Conservation (phyloP, 2,329 filamentous ascomycete genomes). For the Myotisia sp. region DNA sequence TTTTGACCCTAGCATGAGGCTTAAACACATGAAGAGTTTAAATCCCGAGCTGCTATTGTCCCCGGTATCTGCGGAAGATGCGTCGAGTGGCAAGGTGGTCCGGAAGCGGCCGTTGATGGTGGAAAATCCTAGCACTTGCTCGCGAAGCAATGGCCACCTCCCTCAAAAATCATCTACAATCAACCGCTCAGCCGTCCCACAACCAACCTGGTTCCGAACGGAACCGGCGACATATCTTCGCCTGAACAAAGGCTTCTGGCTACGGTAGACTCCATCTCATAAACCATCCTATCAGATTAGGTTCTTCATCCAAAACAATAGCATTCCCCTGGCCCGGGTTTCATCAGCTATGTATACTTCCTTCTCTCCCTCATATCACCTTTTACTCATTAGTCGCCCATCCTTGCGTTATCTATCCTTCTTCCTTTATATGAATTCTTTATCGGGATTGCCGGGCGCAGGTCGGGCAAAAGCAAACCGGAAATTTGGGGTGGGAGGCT, state of each 20-base stretch:
- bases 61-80: background rate
- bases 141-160: background rate
- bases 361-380: too few relatives aligned
- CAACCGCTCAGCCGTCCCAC: slow-evolving; percentile 6
- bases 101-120: background rate
- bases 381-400: too few relatives aligned
- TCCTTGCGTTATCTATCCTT: too few relatives aligned
- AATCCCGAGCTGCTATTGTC: background rate
- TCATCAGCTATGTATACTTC: too few relatives aligned
- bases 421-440: too few relatives aligned
- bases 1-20: slow-evolving; percentile 12
- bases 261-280: slow-evolving; percentile 9
- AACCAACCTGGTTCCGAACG: slow-evolving; percentile 9
- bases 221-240: slow-evolving; percentile 10
- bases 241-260: slow-evolving; percentile 12
- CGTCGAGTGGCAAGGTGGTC: background rate
- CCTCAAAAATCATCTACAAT: slow-evolving; percentile 4
- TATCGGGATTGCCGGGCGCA: too few relatives aligned
- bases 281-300: too few relatives aligned
- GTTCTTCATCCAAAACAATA: too few relatives aligned
- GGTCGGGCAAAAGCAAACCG: too few relatives aligned
- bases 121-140: too few relatives aligned
- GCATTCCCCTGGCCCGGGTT: too few relatives aligned
- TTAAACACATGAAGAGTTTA: slow-evolving; percentile 9
- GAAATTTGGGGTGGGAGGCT: too few relatives aligned